Conservation (phyloP, 2,329 filamentous ascomycete species). For the Furcasterigmium sp. region DNA sequence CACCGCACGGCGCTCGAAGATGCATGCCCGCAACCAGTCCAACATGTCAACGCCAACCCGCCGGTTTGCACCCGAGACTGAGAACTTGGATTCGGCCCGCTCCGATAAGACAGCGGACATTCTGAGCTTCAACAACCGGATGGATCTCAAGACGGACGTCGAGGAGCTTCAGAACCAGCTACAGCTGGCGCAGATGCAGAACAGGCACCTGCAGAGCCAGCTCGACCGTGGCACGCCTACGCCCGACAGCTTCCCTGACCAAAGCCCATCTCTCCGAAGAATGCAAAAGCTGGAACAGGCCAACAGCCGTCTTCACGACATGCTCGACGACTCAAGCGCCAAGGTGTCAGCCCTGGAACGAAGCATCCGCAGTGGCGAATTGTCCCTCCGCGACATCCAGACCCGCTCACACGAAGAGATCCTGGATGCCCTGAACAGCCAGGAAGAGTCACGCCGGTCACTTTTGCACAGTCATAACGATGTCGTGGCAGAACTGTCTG, state of each 20-base stretch:
- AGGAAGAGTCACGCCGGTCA: conserved; percentile 81
- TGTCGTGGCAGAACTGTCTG: conserved; percentile 76
- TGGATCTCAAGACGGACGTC: conserved; percentile 85
- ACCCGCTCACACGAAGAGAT: conserved; percentile 92
- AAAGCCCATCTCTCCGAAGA: conserved; percentile 73
- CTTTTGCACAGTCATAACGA: conserved; percentile 82
- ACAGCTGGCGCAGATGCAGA: conserved; percentile 92
- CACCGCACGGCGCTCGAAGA: conserved; percentile 55
- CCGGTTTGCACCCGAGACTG: conserved; percentile 53
- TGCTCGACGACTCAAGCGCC: conserved; percentile 89
- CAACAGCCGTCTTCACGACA: conserved; percentile 86
- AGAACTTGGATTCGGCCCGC: conserved; percentile 61
- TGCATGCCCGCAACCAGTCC: conserved; percentile 56
- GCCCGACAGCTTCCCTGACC: conserved; percentile 59
- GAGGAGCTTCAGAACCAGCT: conserved; percentile 92
- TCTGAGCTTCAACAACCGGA: conserved; percentile 76
- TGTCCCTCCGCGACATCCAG: conserved; percentile 86
- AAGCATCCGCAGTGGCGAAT: conserved; percentile 77
- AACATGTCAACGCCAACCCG: conserved; percentile 75
- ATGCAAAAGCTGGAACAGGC: conserved; percentile 90
- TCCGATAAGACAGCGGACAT: conserved; percentile 85
- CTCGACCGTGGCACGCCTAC: conserved; percentile 63
- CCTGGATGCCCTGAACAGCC: conserved; percentile 84
- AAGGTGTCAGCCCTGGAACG: conserved; percentile 88
- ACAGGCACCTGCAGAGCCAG: conserved; percentile 85